phyloP scores from a whole-genome alignment of 2,329 filamentous ascomycete genomes.

The Arthroderma sp. region DNA sequence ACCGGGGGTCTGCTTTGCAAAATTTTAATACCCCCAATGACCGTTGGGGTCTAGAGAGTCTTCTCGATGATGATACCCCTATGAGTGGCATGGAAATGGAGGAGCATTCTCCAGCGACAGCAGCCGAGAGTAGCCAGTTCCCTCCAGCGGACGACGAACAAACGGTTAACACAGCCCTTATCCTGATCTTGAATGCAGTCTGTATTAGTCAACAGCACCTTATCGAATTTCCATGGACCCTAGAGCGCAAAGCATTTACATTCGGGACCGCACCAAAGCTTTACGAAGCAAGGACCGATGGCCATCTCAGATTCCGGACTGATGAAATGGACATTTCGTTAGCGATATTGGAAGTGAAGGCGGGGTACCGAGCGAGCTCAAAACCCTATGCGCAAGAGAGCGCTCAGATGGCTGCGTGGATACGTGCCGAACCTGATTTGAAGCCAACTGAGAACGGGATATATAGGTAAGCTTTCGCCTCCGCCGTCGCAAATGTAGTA shows the following conservation, averaged over 20 bases:
- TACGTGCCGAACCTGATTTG: conserved; percentile 9
- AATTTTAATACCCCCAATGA: no score
- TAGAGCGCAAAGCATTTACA: conserved; percentile 8
- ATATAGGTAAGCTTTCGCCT: not conserved
- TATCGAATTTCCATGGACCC: conserved; percentile 1
- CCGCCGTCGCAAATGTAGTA: no score
- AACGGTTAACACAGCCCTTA: conserved; percentile 11
- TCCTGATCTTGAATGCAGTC: conserved; percentile 9
- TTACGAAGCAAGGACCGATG: conserved; percentile 10
- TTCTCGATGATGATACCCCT: not conserved
- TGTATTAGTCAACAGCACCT: not conserved
- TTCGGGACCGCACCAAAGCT: not conserved
- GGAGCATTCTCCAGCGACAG: not conserved
- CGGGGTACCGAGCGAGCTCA: not conserved
- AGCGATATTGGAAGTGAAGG: conserved; percentile 12
- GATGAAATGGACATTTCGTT: not conserved
- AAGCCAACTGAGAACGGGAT: not conserved
- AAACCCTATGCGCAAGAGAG: conserved; percentile 10
- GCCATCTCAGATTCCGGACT: conserved; percentile 7
- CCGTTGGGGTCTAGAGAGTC: no score
- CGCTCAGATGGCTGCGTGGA: conserved; percentile 15
- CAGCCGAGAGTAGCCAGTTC: not conserved
- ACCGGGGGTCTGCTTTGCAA: not conserved
- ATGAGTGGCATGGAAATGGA: not conserved
- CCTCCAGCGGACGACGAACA: conserved; percentile 10